Base-by-base conservation (phyloP, 331 rosid genomes). In the Stylosanthes scabra region DNA sequence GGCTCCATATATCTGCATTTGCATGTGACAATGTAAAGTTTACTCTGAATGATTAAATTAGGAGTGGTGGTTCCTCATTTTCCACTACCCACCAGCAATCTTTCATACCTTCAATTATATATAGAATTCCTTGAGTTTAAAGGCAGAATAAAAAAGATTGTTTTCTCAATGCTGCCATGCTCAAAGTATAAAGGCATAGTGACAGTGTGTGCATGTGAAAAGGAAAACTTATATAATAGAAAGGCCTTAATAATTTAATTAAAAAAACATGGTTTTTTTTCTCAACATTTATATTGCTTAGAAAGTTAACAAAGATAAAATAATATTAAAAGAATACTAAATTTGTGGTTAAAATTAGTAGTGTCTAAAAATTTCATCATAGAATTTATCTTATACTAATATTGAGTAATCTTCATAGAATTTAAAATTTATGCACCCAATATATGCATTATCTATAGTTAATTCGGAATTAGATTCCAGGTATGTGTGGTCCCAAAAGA, bases 401-500 rank as follows among this genome's bases (percentile, higher is more conserved):
- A 31, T 31, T 31, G 39, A 34, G 39, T 34, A 34, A 34, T 20
- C 25, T 20, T 20, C 25, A 20, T 20, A 20, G n/a, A n/a, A n/a
- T n/a, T n/a, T 20, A 20, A 1, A 0, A 20, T 20, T 20, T 20
- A 20, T 20, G 25, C 41, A 68, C 12, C 20, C 13, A 13, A 14
- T 27, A 56, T 34, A 11, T 62, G 9, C 12, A 9, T 39, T 27
- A 12, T 29, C 16, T 51, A 12, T 34, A 58, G 54, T 40, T 49
- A 76, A 40, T 15, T 76, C 62, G 51, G 70, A 78, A 55, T 51
- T 42, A 51, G 52, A 59, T 68, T 68, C 80, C 66, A 55, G 40
- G 41, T 73, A 12, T 73, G 10, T 67, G 84, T 71, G 78, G 79
- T 58, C 87, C 87, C 83, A 54, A 55, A 55, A 72, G 14, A 51